Evolutionary conservation across 1,284 basidiomycete species (phyloP).

Genomic region (Rhodotorula sp.): DNA sequence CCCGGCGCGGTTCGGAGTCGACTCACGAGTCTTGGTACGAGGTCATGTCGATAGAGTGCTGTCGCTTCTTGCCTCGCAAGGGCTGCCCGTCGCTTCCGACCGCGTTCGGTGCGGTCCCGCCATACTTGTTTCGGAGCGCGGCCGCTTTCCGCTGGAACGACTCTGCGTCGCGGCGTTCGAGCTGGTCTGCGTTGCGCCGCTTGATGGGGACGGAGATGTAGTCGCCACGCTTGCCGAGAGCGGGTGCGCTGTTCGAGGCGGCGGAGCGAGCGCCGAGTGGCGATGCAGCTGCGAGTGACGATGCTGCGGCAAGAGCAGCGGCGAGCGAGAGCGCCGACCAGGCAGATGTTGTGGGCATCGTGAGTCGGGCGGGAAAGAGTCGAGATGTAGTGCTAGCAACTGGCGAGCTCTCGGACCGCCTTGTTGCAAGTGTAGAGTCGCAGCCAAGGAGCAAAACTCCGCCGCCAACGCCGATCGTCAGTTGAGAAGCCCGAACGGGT

Average conservation of each 20-base stretch:
- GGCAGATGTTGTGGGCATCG: constrained; percentile 15
- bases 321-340: constrained; percentile 2
- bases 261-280: constrained; percentile 2
- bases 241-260: not conserved
- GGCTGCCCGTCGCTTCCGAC: not conserved
- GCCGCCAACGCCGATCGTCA: too few species aligned
- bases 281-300: not conserved
- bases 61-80: constrained; percentile 6
- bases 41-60: constrained; percentile 21
- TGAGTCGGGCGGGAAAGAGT: not conserved
- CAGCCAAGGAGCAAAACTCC: too few species aligned
- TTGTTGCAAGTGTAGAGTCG: too few species aligned
- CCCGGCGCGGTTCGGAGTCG: not conserved
- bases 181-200: constrained; percentile 14
- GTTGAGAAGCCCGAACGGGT: too few species aligned
- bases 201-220: constrained; percentile 22
- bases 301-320: not conserved
- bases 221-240: not conserved
- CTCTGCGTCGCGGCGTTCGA: constrained; percentile 8
- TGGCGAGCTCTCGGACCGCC: too few species aligned
- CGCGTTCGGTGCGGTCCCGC: not conserved
- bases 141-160: constrained; percentile 20
- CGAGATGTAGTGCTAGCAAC: too few species aligned
- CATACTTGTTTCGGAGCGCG: constrained; percentile 28
- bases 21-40: constrained; percentile 37